These are phyloP conservation scores for Talaromyces sp. DNA, from an alignment of 2,329 filamentous ascomycete species.

Conservation along the genomic window DNA sequence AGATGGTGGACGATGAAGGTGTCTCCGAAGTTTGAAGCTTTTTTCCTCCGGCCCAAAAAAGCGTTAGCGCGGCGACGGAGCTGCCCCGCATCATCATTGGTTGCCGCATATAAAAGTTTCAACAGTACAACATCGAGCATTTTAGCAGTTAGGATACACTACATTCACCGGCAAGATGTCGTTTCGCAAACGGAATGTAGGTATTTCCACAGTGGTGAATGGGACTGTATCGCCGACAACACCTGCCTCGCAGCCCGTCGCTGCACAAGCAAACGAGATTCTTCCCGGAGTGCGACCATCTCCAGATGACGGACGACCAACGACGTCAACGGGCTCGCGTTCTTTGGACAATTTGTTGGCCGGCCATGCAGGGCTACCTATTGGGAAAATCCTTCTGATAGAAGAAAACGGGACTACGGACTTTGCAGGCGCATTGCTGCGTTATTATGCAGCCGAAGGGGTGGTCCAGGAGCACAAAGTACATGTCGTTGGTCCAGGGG, in stretches of 20 bases:
- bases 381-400: constrained; percentile 76
- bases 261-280: constrained; percentile 25
- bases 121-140: background rate
- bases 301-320: constrained; percentile 78
- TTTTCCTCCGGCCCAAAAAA: constrained; percentile 23
- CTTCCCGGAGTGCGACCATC: constrained; percentile 70
- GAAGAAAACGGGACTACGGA: constrained; percentile 93
- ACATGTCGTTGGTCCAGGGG: constrained; percentile 75
- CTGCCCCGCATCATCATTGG: constrained; percentile 19
- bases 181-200: constrained; percentile 65
- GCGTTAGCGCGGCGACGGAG: constrained; percentile 24
- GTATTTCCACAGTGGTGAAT: constrained; percentile 44
- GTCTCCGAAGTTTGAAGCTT: constrained; percentile 22
- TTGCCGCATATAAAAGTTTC: constrained; percentile 6
- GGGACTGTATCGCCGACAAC: constrained; percentile 31
- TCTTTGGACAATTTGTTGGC: constrained; percentile 82
- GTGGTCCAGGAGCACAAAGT: constrained; percentile 86
- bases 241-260: constrained; percentile 25
- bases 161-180: constrained; percentile 50
- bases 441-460: constrained; percentile 90
- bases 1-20: background rate
- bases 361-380: constrained; percentile 77
- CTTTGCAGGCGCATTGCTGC: constrained; percentile 77
- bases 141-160: background rate
- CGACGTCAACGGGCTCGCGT: constrained; percentile 84